Conservation (phyloP, 2,329 filamentous ascomycete genomes). For the Scedosporium boydii region DNA sequence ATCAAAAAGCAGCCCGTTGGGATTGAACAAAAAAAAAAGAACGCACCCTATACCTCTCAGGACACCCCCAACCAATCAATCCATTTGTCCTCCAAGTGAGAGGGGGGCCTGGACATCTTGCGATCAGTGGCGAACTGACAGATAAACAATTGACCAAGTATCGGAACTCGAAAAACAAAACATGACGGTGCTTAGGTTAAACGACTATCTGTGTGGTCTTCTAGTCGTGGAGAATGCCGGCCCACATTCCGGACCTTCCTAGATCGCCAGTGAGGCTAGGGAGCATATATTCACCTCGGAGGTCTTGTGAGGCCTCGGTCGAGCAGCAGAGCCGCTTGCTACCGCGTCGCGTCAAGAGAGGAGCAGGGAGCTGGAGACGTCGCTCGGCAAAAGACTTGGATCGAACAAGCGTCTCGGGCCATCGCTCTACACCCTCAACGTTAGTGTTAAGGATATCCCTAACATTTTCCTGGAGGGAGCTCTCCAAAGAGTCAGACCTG, state of each 20-base stretch:
- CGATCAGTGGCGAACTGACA: not conserved
- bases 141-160: not conserved
- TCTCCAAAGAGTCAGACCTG: constrained; percentile 48
- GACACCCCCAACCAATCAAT: not conserved
- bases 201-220: not conserved
- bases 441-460: constrained; percentile 46
- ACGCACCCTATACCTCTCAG: not conserved
- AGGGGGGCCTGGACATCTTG: not conserved
- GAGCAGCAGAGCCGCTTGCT: constrained; percentile 7
- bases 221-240: constrained; percentile 2
- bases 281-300: not conserved
- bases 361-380: not conserved
- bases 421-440: constrained; percentile 16
- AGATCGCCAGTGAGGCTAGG: not conserved
- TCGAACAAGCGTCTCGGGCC: constrained; percentile 28
- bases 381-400: constrained; percentile 11
- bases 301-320: constrained; percentile 5
- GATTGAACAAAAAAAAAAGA: not conserved
- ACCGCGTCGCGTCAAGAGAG: not conserved
- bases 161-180: not conserved
- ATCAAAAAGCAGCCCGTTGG: not conserved
- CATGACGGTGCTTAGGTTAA: not conserved
- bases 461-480: constrained; percentile 56
- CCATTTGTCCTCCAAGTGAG: not conserved
- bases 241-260: constrained; percentile 4